Conservation (phyloP, 306 rosid genomes). For the Datisca glomerata region DNA sequence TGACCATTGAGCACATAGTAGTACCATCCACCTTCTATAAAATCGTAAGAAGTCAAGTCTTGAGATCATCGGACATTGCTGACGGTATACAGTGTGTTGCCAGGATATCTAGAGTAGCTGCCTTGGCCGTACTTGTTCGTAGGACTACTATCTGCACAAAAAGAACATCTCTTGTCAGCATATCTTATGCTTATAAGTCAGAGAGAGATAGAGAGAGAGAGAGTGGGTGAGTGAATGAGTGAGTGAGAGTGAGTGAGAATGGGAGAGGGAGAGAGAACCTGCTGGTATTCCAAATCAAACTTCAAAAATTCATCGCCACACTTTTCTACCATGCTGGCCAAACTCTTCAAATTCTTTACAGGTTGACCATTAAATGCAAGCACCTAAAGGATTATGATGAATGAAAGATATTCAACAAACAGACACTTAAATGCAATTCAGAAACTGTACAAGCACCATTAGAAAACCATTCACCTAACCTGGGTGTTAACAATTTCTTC, state of each 20-base stretch:
- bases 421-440: not conserved
- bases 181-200: no score
- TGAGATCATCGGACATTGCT: conserved; percentile 85
- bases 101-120: conserved; percentile 74
- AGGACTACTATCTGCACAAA: conserved; percentile 70
- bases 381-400: conserved; percentile 32
- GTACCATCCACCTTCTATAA: no score
- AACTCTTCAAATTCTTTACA: conserved; percentile 70
- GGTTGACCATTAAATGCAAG: conserved; percentile 81
- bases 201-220: no score
- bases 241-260: not conserved
- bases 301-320: conserved; percentile 67
- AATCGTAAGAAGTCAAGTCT: conserved; percentile 41
- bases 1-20: no score
- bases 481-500: conserved; percentile 91
- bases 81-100: conserved; percentile 86
- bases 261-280: conserved; percentile 35
- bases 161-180: no score
- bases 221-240: no score
- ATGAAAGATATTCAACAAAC: not conserved
- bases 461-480: conserved; percentile 26
- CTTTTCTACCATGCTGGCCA: conserved; percentile 83
- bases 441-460: conserved; percentile 1
- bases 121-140: conserved; percentile 56
- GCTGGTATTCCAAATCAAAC: conserved; percentile 78